Evolutionary conservation across 2,329 filamentous ascomycete species (phyloP), one percentile per base, ranked within the genome.

Genomic region (Curvularia eragrostidis): DNA sequence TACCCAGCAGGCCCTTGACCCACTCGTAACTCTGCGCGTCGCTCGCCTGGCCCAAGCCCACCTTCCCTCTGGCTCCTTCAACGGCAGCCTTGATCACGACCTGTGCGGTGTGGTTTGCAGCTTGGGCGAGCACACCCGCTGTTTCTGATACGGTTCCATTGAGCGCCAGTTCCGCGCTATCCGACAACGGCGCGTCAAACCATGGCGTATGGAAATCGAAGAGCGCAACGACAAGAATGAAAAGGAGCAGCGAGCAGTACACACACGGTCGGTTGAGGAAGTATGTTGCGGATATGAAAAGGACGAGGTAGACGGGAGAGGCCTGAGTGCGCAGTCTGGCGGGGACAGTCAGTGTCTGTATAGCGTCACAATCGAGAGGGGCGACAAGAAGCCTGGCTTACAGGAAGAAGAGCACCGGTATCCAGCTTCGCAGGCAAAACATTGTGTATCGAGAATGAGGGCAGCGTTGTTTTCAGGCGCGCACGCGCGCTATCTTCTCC

Each of bases 251-350:
- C 60, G 93, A 97, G 85, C 95, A 99, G 84, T 99, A 99, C 69
- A 97, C 89, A 82, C 95, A 99, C 52, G 95, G 95, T 54, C 94
- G 89, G 80, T 97, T 96, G 70, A 99, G 88, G 79, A 96, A 91
- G 83, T 97, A 98, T 65, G 93, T 97, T 77, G 93, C 92, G 65
- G 92, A 84, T 81, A 99, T 77, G 74, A 82, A 83, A 73, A 82
- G 77, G 61, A 81, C 66, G 60, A 82, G 77, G 70, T 82, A 83
- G 62, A 83, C 74, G 10, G 81, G 81, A 5, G 80, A 79, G 28
- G 80, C 78, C 61, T 80, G 80, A 26, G 78, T 81, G 52, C 80
- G 79, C 61, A 72, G 58, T 51, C 70, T 72, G 26, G 19, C 9
- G 26, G 44, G 9, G n/a, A 18, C 18, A 3, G 48, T 67, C 52